Percentiles rank a stretch among this genome's conserved stretches.
These are phyloP conservation scores for Cryphonectria japonica DNA, from an alignment of 2,329 filamentous ascomycete species.

Conservation along the genomic window DNA sequence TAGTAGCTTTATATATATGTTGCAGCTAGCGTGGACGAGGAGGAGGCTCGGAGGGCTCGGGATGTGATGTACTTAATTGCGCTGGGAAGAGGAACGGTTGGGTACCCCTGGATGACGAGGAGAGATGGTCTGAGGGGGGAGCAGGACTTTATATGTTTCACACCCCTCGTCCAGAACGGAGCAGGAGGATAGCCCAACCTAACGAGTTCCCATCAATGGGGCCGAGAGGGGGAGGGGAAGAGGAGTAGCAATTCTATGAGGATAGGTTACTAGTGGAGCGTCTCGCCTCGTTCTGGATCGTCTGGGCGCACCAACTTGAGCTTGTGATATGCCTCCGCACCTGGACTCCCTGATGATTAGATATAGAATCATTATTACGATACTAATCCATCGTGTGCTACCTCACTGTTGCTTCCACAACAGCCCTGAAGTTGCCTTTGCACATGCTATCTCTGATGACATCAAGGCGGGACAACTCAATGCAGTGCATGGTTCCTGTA, in stretches of 20 bases:
- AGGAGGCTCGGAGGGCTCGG: conserved; percentile 11
- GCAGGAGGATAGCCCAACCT: neutral
- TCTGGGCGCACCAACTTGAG: neutral
- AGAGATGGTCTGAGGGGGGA: conserved; percentile 8
- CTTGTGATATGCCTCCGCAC: neutral
- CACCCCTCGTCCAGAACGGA: neutral
- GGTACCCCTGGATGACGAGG: conserved; percentile 8
- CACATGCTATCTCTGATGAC: neutral
- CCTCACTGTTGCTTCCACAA: neutral
- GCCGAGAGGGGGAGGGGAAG: neutral
- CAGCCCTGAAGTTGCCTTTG: neutral
- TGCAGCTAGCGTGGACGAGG: neutral
- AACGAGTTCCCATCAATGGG: neutral
- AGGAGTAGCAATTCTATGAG: neutral
- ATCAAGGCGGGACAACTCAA: neutral
- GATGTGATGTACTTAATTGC: conserved; percentile 14
- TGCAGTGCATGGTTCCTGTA: neutral
- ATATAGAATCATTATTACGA: neutral
- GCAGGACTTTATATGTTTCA: conserved; percentile 25
- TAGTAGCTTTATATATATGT: conserved; percentile 23
- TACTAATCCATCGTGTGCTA: neutral
- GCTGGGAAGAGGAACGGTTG: conserved; percentile 4
- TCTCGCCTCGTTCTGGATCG: conserved; percentile 2
- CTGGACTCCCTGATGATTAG: neutral
- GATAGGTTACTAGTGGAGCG: conserved; percentile 12